phyloP scores from a whole-genome alignment of 2,329 filamentous ascomycete species.

The Scytalidium sp. region DNA sequence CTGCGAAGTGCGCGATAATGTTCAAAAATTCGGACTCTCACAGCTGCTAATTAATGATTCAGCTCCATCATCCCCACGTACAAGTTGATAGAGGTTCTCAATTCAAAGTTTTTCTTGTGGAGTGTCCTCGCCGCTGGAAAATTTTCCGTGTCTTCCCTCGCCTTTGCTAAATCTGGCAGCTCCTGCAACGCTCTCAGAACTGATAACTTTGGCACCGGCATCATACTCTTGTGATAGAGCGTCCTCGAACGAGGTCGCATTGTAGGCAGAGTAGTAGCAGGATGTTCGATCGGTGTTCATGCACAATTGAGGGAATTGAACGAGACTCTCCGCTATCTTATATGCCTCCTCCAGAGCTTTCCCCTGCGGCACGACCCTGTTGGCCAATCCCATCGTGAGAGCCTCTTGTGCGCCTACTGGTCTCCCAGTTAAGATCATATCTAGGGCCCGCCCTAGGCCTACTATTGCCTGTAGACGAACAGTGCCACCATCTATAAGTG shows the following conservation, averaged over 20 bases:
- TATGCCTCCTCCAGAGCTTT: conserved; percentile 46
- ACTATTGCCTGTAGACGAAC: conserved; percentile 49
- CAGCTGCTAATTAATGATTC: too few species aligned
- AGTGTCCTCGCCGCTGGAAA: not conserved
- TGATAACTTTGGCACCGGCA: conserved; percentile 38
- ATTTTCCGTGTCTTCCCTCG: conserved; percentile 33
- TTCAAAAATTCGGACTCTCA: too few species aligned
- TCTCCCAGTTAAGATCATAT: conserved; percentile 55
- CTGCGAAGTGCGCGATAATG: too few species aligned
- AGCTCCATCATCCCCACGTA: too few species aligned
- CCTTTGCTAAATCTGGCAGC: conserved; percentile 37
- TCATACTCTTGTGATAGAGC: conserved; percentile 46
- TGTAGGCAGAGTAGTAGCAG: conserved; percentile 47
- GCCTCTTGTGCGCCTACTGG: conserved; percentile 47
- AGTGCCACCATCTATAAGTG: conserved; percentile 48
- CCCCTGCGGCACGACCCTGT: conserved; percentile 48
- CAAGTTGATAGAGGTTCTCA: not conserved
- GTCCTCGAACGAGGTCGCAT: conserved; percentile 46
- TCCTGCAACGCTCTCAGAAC: conserved; percentile 38
- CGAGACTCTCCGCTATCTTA: conserved; percentile 43
- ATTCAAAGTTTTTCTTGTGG: not conserved
- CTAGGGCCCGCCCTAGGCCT: conserved; percentile 45
- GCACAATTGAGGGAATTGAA: conserved; percentile 41
- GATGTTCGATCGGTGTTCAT: conserved; percentile 47
- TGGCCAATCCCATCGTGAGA: conserved; percentile 48